Percentiles rank a stretch among this genome's conserved stretches.
Evolutionary conservation across 768 basidiomycete genomes (phyloP).

Genomic region (Leucocoprinus birnbaumii): DNA sequence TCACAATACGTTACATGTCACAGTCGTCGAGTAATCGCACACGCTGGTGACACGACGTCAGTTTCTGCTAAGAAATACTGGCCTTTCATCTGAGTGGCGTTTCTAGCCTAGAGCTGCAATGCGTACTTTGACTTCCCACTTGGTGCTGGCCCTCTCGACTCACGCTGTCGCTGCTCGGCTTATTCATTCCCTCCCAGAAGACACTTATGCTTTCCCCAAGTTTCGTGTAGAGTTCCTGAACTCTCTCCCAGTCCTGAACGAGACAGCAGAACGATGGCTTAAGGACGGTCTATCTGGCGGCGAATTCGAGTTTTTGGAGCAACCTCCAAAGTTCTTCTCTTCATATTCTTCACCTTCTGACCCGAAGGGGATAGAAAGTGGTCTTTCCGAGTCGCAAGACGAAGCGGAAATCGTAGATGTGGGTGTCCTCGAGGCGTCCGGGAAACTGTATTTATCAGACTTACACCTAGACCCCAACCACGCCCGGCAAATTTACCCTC

Average conservation of each 20-base stretch:
- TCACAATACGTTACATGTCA: background rate
- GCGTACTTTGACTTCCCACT: conserved; percentile 23
- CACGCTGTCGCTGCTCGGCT: conserved; percentile 34
- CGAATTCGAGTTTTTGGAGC: conserved; percentile 72
- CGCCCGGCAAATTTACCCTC: conserved; percentile 45
- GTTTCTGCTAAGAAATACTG: background rate
- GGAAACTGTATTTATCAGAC: background rate
- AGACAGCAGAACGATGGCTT: conserved; percentile 77
- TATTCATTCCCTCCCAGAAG: conserved; percentile 76
- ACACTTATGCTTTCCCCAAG: conserved; percentile 80
- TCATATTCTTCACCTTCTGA: conserved; percentile 33
- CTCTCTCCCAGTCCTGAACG: conserved; percentile 66
- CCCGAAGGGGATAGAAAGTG: conserved; percentile 61
- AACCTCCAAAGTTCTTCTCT: conserved; percentile 50
- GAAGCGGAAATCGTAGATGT: conserved; percentile 32
- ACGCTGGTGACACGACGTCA: conserved; percentile 10
- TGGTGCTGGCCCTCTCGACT: conserved; percentile 25
- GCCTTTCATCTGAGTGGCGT: background rate
- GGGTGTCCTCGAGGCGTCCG: conserved; percentile 9
- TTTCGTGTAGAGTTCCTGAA: conserved; percentile 78
- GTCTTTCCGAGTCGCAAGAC: conserved; percentile 26
- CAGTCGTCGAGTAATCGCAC: background rate
- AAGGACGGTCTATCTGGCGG: conserved; percentile 70
- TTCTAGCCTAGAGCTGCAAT: conserved; percentile 19
- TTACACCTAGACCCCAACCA: background rate